phyloP scores from a whole-genome alignment of 176 grass and related monocot genomes.

The Pontederia crassipes region DNA sequence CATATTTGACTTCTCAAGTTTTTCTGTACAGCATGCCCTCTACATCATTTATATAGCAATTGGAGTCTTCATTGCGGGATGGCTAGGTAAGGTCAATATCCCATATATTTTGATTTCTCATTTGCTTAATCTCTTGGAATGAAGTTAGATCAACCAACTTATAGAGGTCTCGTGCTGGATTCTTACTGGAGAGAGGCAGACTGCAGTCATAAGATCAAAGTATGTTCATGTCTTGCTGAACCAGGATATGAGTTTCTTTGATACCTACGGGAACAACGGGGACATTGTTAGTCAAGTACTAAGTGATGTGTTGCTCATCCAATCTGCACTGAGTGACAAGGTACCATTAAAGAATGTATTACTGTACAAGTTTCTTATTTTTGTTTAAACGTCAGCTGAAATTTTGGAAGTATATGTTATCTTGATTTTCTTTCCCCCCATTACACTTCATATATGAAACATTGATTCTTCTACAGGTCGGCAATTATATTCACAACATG shows the following conservation, averaged over 20 bases:
- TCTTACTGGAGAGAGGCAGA: conserved; percentile 94
- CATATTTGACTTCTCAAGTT: background rate
- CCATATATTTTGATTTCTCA: conserved; percentile 14
- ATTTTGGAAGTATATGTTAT: no score
- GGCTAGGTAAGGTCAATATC: conserved; percentile 66
- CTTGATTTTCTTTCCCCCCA: no score
- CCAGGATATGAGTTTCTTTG: conserved; percentile 99
- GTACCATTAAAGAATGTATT: conserved; percentile 28
- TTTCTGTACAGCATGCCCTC: conserved; percentile 64
- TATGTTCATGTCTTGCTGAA: conserved; percentile 96
- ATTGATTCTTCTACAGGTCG: conserved; percentile 34
- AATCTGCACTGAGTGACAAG: conserved; percentile 96
- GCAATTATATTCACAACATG: conserved; percentile 99
- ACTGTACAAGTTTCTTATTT: no score
- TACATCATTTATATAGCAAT: conserved; percentile 93
- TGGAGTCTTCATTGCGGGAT: conserved; percentile 83
- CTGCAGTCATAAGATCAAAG: conserved; percentile 95
- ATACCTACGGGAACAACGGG: conserved; percentile 98
- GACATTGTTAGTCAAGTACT: conserved; percentile 99
- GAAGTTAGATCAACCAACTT: conserved; percentile 29
- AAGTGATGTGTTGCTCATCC: conserved; percentile 96
- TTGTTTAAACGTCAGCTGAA: no score
- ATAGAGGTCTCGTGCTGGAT: conserved; percentile 99
- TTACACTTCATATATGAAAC: no score
- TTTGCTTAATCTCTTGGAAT: background rate